Evolutionary conservation across 768 basidiomycete species (phyloP).

Genomic region (Phylloporus scabripes): DNA sequence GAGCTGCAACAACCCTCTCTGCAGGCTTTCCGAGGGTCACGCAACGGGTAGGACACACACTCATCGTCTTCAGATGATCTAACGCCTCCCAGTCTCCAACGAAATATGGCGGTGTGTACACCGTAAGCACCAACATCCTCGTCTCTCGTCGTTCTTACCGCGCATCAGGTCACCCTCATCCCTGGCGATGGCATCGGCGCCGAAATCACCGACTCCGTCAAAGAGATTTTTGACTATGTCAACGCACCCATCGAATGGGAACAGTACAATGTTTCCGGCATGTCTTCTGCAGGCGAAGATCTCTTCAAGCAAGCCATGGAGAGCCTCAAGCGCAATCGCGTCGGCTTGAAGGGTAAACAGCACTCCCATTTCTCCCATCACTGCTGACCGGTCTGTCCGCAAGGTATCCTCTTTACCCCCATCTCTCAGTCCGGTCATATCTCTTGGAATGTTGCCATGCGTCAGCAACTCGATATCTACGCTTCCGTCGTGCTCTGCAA

Average conservation of each 20-base stretch:
- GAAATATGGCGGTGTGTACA: slow-evolving; percentile 92
- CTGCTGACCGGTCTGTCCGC: slow-evolving; percentile 2
- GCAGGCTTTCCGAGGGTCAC: slow-evolving; percentile 75
- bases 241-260: slow-evolving; percentile 99
- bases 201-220: slow-evolving; percentile 97
- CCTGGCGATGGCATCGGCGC: slow-evolving; percentile 97
- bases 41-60: slow-evolving; percentile 48
- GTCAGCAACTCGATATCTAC: slow-evolving; percentile 98
- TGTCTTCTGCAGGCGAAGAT: slow-evolving; percentile 89
- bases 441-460: slow-evolving; percentile 99
- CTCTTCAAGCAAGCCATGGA: slow-evolving; percentile 99
- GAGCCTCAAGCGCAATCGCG: slow-evolving; percentile 93
- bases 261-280: slow-evolving; percentile 95
- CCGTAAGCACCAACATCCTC: slow-evolving; percentile 43
- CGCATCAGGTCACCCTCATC: slow-evolving; percentile 82
- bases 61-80: slow-evolving; percentile 3
- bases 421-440: slow-evolving; percentile 95
- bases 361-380: slow-evolving; percentile 2
- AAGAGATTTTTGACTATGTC: slow-evolving; percentile 96
- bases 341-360: slow-evolving; percentile 88
- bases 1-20: slow-evolving; percentile 70
- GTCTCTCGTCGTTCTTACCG: slow-evolving; percentile 19
- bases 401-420: slow-evolving; percentile 98
- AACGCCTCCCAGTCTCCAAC: slow-evolving; percentile 58
- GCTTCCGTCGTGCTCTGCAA: slow-evolving; percentile 98